Evolutionary conservation across 257 asterid genomes (phyloP), one percentile per base, ranked within the genome.

Genomic region (Nicotiana paniculata): DNA sequence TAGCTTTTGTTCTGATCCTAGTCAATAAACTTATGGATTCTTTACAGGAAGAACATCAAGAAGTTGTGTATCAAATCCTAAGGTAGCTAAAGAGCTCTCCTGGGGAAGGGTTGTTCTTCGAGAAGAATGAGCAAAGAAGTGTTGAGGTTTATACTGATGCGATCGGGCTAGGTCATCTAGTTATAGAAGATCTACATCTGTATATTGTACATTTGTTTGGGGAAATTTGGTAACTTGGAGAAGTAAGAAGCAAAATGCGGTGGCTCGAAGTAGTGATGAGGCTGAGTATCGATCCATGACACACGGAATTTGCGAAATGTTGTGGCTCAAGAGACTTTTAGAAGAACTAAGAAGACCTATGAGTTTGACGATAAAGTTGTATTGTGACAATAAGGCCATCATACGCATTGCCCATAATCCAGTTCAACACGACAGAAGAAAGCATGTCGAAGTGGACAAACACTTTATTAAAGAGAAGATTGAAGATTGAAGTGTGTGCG

Each of bases 11-110:
- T 17, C 51, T 67, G 26, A 78, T 74, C 51, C 11, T 24, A 13
- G 24, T 55, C 6, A 83, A 74, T 24, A 54, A 78, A 9, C 78
- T 78, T 21, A 79, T 83, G 80, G 28, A 79, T 35, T 59, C 58
- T 12, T 70, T 65, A 17, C 33, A 28, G 16, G 63, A 12, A 4
- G 65, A 24, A 10, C 17, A 83, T n/a, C 80, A 43, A 32, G 68
- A 43, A 39, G 74, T 5, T 33, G 46, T 59, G 11, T 70, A 67
- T 13, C 6, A 15, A 55, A 79, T 79, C 6, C 39, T 79, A 12
- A 83, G 77, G 28, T 54, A 79, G 43, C 35, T 70, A 24, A 78
- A 63, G 32, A n/a, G 18, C 21, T 64, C 72, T 6, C 80, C 66
- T 6, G 51, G n/a, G 28, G 17, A 18, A 70, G 39, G 67, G 18